Percentiles rank a stretch among this genome's conserved stretches.
These are phyloP conservation scores for Epichloe festucae DNA, from an alignment of 2,329 filamentous ascomycete genomes.

Conservation along the genomic window DNA sequence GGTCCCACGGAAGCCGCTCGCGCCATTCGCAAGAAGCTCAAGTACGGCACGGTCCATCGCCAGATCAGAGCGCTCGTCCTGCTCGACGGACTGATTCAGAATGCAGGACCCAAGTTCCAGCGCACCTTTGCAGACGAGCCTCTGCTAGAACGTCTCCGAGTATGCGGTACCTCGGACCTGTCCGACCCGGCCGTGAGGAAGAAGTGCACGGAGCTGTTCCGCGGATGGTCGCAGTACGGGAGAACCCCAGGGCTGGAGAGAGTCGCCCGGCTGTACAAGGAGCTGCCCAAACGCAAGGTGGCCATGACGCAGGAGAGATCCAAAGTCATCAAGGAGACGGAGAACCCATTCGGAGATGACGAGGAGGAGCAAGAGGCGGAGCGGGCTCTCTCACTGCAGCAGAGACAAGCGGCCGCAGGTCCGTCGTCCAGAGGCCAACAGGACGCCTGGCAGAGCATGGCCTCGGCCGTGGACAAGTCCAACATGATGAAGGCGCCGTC, in stretches of 20 bases:
- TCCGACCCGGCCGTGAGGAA: slow-evolving; percentile 77
- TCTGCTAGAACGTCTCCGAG: slow-evolving; percentile 76
- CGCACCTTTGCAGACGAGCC: slow-evolving; percentile 81
- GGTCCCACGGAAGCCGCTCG: slow-evolving; percentile 83
- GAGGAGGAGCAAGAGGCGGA: slow-evolving; percentile 44
- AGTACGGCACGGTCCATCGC: slow-evolving; percentile 89
- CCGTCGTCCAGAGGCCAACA: slow-evolving; percentile 1
- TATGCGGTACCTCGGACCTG: slow-evolving; percentile 73
- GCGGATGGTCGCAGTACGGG: slow-evolving; percentile 81
- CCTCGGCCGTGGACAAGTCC: slow-evolving; percentile 16
- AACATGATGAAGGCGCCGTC: slow-evolving; percentile 13
- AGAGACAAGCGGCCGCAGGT: slow-evolving; percentile 11
- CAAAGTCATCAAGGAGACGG: slow-evolving; percentile 71
- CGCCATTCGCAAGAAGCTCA: slow-evolving; percentile 93
- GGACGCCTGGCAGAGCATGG: background rate
- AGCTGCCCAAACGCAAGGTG: slow-evolving; percentile 55
- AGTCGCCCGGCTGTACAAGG: slow-evolving; percentile 63
- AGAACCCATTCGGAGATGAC: slow-evolving; percentile 56
- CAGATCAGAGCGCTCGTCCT: slow-evolving; percentile 82
- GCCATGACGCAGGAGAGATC: slow-evolving; percentile 65
- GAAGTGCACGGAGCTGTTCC: slow-evolving; percentile 79
- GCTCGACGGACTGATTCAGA: slow-evolving; percentile 87
- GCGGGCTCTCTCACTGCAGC: slow-evolving; percentile 17
- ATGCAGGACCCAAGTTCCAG: slow-evolving; percentile 80
- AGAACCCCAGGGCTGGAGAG: slow-evolving; percentile 66